Base-by-base conservation (phyloP, 192 early-diverging fungal genomes). In the Umbelopsis sp. region DNA sequence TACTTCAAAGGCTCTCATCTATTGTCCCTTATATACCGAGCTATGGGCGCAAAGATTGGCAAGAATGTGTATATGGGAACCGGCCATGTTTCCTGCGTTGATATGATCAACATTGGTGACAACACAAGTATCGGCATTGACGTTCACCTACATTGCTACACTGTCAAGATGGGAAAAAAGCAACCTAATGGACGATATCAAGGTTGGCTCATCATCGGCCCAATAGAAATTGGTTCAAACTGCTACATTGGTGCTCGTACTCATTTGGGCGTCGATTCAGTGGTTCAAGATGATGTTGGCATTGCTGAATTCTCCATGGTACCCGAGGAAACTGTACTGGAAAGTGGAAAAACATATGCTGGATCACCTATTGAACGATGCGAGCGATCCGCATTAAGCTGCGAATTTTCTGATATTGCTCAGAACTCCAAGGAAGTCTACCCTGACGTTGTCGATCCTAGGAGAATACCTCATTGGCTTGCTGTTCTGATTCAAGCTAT, bases 221-320 rank as follows among this genome's bases (percentile, higher is more conserved):
- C 56, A 10, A 5, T 14, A 8, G 56, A 62, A 4, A 34, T 62
- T 34, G 56, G 56, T 2, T 62, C 56, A 14, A 32, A 62, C 56
- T 62, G 56, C 17, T 62, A 34, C 31, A 62, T 62, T 34, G 56
- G 56, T 0, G 26, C 56, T 62, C 25, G 26, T 16, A 62, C 56
- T 11, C 56, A 62, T 34, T 31, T 62, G 11, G 24, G 29, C 7
- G 26, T 62, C 29, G 56, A 62, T 32, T 29, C 56, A 11, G 11
- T 62, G 4, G 26, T 62, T 6, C 31, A 22, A 3, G 17, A 62
- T n/a, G 31, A 62, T 34, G 26, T 26, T 36, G 56, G 56, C 1
- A 20, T 62, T 62, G 56, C 56, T 7, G 56, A 62, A 34, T 62
- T 62, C 20, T 62, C 56, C 3, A 62, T 62, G 56, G 56, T 62